phyloP scores from a whole-genome alignment of 768 basidiomycete species.

The Mycena sanguinolenta region DNA sequence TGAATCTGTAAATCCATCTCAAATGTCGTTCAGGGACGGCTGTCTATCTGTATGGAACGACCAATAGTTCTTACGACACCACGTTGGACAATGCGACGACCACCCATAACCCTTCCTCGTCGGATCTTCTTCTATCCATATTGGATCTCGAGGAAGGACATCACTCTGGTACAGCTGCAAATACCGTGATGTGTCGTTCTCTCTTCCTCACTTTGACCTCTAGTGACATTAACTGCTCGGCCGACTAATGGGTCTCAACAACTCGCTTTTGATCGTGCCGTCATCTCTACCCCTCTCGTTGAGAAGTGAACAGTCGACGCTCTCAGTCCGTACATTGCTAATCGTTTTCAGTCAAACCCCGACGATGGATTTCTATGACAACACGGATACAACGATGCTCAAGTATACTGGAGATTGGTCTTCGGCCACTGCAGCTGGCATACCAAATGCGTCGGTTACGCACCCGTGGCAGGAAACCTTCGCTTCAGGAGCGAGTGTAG shows the following conservation, averaged over 20 bases:
- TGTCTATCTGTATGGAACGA: conserved; percentile 18
- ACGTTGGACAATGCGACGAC: conserved; percentile 4
- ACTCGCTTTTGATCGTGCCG: conserved; percentile 31
- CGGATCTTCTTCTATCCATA: conserved; percentile 5
- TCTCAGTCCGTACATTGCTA: background rate
- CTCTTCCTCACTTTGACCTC: background rate
- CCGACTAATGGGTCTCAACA: conserved; percentile 14
- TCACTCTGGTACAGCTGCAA: conserved; percentile 18
- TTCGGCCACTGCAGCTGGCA: background rate
- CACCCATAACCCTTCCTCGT: background rate
- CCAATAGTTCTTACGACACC: conserved; percentile 22
- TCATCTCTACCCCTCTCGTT: conserved; percentile 18
- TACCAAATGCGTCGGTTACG: conserved; percentile 30
- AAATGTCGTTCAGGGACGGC: conserved; percentile 13
- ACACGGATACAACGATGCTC: conserved; percentile 19
- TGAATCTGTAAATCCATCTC: background rate
- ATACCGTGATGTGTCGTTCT: too few species aligned
- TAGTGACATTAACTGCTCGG: conserved; percentile 20
- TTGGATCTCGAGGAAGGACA: conserved; percentile 13
- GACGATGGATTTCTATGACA: conserved; percentile 24
- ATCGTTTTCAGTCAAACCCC: conserved; percentile 17
- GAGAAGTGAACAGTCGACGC: conserved; percentile 1
- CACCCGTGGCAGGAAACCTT: conserved; percentile 16
- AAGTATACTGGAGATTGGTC: conserved; percentile 26
- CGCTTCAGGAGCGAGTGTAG: conserved; percentile 4